A percentile compares a stretch with the other conserved stretches of the same genome.
phyloP scores from a whole-genome alignment of 176 grass and related monocot species.

The Pharus latifolius region DNA sequence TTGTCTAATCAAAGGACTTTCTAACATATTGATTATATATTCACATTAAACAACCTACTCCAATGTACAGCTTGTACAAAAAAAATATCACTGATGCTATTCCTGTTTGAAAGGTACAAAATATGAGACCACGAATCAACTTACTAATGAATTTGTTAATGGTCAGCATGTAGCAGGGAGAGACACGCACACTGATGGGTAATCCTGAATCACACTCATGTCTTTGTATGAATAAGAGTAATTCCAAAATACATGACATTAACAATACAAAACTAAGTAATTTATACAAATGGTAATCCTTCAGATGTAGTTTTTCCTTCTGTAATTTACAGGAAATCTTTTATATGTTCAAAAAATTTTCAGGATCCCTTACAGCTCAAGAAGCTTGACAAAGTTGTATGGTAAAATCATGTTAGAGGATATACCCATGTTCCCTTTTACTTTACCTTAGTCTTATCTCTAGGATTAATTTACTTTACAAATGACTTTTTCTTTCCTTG shows the following conservation, averaged over 20 bases:
- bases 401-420: too few relatives aligned
- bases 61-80: background rate
- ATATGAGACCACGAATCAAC: background rate
- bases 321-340: background rate
- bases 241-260: too few relatives aligned
- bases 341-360: background rate
- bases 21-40: too few relatives aligned
- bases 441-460: too few relatives aligned
- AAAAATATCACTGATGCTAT: background rate
- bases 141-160: background rate
- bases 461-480: too few relatives aligned
- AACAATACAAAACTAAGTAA: background rate
- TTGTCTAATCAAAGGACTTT: background rate
- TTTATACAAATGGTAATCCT: background rate
- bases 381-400: too few relatives aligned
- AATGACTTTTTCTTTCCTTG: too few relatives aligned
- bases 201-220: background rate
- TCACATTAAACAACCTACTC: background rate
- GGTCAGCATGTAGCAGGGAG: background rate
- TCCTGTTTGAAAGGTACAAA: background rate
- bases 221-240: background rate
- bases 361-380: too few relatives aligned
- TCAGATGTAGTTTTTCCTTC: background rate
- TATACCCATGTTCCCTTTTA: too few relatives aligned
- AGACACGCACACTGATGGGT: background rate